These are phyloP conservation scores for Hypsizygus marmoreus DNA, from an alignment of 768 basidiomycete genomes.

Conservation along the genomic window DNA sequence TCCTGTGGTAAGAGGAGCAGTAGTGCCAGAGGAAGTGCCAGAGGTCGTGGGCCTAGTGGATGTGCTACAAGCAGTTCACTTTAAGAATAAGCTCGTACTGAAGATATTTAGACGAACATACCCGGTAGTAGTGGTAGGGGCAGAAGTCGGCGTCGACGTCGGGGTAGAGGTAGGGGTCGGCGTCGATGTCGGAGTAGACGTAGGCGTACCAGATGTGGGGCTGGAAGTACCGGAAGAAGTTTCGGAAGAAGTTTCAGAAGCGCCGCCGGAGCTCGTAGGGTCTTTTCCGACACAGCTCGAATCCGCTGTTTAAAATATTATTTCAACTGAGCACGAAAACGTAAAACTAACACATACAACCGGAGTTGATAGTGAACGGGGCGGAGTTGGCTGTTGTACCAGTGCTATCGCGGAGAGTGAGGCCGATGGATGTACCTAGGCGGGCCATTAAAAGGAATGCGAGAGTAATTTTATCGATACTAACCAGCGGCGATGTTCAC, in stretches of 20 bases:
- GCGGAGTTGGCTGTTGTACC: slow-evolving; percentile 55
- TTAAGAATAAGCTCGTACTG: too few species aligned
- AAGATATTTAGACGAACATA: too few species aligned
- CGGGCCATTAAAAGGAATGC: neutral
- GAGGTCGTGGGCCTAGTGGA: slow-evolving; percentile 11
- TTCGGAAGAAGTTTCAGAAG: too few species aligned
- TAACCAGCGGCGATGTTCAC: slow-evolving; percentile 51
- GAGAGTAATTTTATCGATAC: slow-evolving; percentile 11
- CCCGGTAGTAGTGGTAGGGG: too few species aligned
- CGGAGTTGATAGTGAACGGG: slow-evolving; percentile 46
- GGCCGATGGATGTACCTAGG: slow-evolving; percentile 53
- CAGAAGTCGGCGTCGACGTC: too few species aligned
- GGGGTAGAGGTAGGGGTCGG: too few species aligned
- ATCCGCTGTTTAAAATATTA: slow-evolving; percentile 26
- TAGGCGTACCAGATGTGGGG: too few species aligned
- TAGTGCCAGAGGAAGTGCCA: slow-evolving; percentile 14
- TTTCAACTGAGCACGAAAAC: neutral
- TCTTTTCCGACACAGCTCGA: slow-evolving; percentile 36
- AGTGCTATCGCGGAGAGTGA: slow-evolving; percentile 61
- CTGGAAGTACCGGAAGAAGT: too few species aligned
- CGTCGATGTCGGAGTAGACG: too few species aligned
- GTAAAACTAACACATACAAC: slow-evolving; percentile 43
- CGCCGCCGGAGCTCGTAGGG: slow-evolving; percentile 17
- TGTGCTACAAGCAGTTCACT: too few species aligned
- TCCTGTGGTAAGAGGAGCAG: slow-evolving; percentile 3